Percentiles rank a stretch among this genome's conserved stretches.
These are phyloP conservation scores for Lathyrus aphaca DNA, from an alignment of 306 rosid genomes.

Conservation along the genomic window DNA sequence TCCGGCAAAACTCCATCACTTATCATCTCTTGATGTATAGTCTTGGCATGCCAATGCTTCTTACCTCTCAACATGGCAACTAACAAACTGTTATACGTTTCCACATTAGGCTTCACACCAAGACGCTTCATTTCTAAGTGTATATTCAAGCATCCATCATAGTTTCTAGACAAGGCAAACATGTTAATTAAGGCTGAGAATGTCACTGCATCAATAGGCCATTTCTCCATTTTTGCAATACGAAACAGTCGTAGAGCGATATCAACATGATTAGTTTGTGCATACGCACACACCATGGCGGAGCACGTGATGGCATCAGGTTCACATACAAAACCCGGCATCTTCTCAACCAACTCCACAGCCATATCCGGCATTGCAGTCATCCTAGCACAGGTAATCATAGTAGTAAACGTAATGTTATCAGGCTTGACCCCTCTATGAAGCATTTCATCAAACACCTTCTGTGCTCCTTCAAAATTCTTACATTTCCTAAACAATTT, in stretches of 20 bases:
- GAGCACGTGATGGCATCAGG: slow-evolving; percentile 75
- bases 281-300: slow-evolving; percentile 78
- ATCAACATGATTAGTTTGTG: slow-evolving; percentile 67
- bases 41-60: slow-evolving; percentile 76
- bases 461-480: slow-evolving; percentile 73
- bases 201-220: slow-evolving; percentile 65
- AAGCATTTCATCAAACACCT: slow-evolving; percentile 81
- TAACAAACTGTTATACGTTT: slow-evolving; percentile 64
- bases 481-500: slow-evolving; percentile 67
- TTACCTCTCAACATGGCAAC: slow-evolving; percentile 77
- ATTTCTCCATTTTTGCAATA: slow-evolving; percentile 64
- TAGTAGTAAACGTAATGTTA: slow-evolving; percentile 74
- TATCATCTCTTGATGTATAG: slow-evolving; percentile 72
- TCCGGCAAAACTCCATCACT: slow-evolving; percentile 60
- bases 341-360: slow-evolving; percentile 86
- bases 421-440: slow-evolving; percentile 70
- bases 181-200: slow-evolving; percentile 73
- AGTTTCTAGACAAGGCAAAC: slow-evolving; percentile 61
- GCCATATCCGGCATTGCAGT: slow-evolving; percentile 60
- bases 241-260: slow-evolving; percentile 74
- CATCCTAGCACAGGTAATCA: slow-evolving; percentile 81
- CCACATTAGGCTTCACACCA: slow-evolving; percentile 67
- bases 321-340: slow-evolving; percentile 65
- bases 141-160: slow-evolving; percentile 71
- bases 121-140: slow-evolving; percentile 79